These are phyloP conservation scores for Plasmodium inui DNA, from an alignment of 169 alveolate genomes.

Conservation along the genomic window DNA sequence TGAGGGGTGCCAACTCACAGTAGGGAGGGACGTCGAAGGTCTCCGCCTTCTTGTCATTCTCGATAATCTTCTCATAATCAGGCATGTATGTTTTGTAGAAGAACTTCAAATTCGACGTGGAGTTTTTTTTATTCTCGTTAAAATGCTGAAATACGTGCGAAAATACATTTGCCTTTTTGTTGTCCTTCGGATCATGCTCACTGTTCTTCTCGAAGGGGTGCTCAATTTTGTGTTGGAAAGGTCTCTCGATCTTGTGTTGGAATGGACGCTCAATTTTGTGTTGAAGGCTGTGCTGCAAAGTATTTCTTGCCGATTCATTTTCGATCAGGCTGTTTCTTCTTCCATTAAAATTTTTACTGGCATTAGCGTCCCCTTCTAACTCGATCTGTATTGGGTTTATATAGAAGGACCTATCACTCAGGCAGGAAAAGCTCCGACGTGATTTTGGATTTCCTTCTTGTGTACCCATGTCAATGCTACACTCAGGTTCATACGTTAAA, in stretches of 20 bases:
- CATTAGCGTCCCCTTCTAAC: neutral
- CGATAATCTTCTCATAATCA: constrained; percentile 66
- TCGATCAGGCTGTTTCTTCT: neutral
- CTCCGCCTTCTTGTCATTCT: constrained; percentile 69
- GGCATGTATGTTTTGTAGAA: constrained; percentile 74
- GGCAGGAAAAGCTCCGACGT: constrained; percentile 50
- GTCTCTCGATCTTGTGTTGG: neutral
- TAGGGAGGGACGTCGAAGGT: constrained; percentile 83
- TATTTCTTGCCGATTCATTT: constrained; percentile 1
- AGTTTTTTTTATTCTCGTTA: constrained; percentile 42
- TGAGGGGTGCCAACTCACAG: constrained; percentile 83
- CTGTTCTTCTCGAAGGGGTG: neutral
- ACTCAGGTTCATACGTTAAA: constrained; percentile 62
- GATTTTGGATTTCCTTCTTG: constrained; percentile 6
- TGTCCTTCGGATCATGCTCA: neutral
- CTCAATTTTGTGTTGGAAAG: neutral
- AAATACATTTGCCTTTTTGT: constrained; percentile 31
- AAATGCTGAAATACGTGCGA: constrained; percentile 66
- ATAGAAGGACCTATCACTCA: constrained; percentile 38
- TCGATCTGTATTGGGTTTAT: constrained; percentile 12
- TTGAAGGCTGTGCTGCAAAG: neutral
- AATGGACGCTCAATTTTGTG: neutral
- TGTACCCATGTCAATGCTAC: neutral
- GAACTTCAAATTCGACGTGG: constrained; percentile 52
- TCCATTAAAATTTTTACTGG: neutral